A percentile compares a stretch with the other conserved stretches of the same genome.
Evolutionary conservation across 2,329 filamentous ascomycete genomes (phyloP).

Genomic region (Pezicula neosporulosa): DNA sequence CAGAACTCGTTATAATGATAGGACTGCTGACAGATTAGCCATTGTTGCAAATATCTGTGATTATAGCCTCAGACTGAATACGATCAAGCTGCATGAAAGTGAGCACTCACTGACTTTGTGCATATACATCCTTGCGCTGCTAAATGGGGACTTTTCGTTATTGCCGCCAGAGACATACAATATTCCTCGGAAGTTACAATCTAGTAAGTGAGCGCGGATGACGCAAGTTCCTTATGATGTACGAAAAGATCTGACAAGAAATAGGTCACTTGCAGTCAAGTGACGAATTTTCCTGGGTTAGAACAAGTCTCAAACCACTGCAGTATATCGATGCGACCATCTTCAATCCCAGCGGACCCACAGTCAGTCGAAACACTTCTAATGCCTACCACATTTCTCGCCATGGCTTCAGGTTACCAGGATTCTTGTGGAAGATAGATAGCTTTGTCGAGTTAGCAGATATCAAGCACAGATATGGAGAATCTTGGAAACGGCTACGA

Average conservation of each 20-base stretch:
- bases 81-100: conserved; percentile 4
- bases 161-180: conserved; percentile 5
- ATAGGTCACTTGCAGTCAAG: not conserved
- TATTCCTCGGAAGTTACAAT: not conserved
- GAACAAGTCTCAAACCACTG: not conserved
- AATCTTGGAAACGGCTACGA: not conserved
- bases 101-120: conserved; percentile 3
- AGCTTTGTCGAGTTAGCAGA: not conserved
- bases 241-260: not conserved
- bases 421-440: not conserved
- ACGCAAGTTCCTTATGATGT: not conserved
- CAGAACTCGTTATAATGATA: conserved; percentile 2
- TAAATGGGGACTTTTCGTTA: conserved; percentile 12
- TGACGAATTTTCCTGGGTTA: not conserved
- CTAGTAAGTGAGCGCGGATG: not conserved
- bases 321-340: not conserved
- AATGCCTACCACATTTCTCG: not conserved
- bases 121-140: conserved; percentile 2
- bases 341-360: not conserved
- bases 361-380: not conserved
- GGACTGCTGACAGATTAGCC: conserved; percentile 9
- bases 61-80: conserved; percentile 9
- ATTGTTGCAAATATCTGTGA: conserved; percentile 15
- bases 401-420: not conserved
- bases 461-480: not conserved